Conservation (phyloP, 768 basidiomycete species). For the Kwoniella shandongensis region DNA sequence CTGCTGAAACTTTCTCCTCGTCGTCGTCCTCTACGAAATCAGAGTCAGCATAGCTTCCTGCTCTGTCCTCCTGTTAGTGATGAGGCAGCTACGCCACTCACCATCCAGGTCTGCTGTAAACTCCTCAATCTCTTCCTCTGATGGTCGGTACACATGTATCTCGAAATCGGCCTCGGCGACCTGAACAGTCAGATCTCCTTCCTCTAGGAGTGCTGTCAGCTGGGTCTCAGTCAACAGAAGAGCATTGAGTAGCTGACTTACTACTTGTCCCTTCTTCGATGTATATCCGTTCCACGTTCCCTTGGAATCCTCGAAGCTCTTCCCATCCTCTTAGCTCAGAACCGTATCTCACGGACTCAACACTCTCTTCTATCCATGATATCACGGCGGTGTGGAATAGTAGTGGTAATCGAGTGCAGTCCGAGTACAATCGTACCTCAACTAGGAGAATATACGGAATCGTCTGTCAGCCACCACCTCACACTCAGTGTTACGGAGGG, state of each 20-base stretch:
- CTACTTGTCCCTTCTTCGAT: constrained; percentile 60
- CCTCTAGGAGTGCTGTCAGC: background rate
- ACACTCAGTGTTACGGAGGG: background rate
- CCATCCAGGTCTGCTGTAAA: constrained; percentile 58
- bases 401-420: background rate
- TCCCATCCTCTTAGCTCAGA: constrained; percentile 71
- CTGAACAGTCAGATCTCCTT: background rate
- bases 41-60: background rate
- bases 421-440: constrained; percentile 5
- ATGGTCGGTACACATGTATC: constrained; percentile 86
- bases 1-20: constrained; percentile 79
- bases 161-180: constrained; percentile 57
- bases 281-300: constrained; percentile 73
- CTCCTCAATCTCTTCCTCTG: constrained; percentile 64
- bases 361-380: background rate
- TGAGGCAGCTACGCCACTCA: no score
- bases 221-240: background rate
- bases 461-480: background rate
- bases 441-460: background rate
- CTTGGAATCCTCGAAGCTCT: constrained; percentile 66
- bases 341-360: background rate
- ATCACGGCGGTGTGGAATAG: background rate
- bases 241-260: constrained; percentile 40
- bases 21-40: constrained; percentile 56
- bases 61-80: constrained; percentile 41